Evolutionary conservation across 768 basidiomycete species (phyloP), one percentile per base, ranked within the genome.

Genomic region (Lentinus brumalis): DNA sequence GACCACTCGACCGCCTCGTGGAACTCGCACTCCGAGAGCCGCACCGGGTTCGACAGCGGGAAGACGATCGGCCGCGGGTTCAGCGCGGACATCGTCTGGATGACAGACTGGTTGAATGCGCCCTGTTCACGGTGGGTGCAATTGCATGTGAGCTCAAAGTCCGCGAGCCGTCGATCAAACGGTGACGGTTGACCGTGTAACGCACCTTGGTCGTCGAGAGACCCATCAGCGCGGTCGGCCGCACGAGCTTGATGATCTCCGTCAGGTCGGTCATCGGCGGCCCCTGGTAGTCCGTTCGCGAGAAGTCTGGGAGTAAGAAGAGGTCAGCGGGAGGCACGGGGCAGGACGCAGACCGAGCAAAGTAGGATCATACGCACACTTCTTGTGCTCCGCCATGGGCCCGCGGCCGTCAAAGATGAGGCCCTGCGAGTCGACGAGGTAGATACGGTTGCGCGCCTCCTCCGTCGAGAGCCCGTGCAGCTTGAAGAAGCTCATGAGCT

Each of bases 31-130:
- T 94, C 92, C 7, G 88, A 89, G 50, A 91, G 79, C n/a, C 80
- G 79, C 58, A 90, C 84, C 46, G 95, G 95, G 78, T 96, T 97
- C 26, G 91, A 93, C 10, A 96, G 84, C 35, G 95, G 92, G 82
- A 96, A 96, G 72, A 96, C 84, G 77, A 96, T 94, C 26, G 95
- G 95, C 16, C 86, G 83, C 4, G 84, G 78, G 74, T 95, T 96
- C 68, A 89, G 80, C 31, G 82, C 80, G 16, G 88, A 84, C 94
- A 97, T 94, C 0, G 82, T 76, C 63, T 84, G 77, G 51, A 96
- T 83, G 53, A 92, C 87, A 15, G 82, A 79, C 44, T 86, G 77
- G 51, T 78, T 83, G 77, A 96, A 97, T 1, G 93, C 90, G 35
- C 86, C 87, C 84, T 85, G 59, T 1, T 52, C 31, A 30, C 67